Conservation (phyloP, 495 filamentous ascomycete genomes). For the Ramalina intermedia region DNA sequence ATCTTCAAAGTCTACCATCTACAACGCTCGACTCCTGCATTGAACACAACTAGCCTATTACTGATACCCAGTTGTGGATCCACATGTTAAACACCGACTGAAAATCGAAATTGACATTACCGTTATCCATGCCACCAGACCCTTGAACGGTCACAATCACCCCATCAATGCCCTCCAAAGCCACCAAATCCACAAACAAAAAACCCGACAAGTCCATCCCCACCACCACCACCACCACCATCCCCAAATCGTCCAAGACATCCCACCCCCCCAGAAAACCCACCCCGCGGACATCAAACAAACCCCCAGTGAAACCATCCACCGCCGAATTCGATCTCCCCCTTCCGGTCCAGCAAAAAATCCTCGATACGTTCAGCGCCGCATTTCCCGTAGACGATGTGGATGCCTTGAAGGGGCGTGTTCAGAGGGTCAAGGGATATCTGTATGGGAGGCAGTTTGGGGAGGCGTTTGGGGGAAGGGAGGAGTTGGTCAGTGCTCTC, state of each 20-base stretch:
- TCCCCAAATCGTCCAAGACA: background rate
- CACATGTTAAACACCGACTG: no score
- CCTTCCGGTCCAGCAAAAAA: background rate
- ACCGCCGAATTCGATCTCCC: background rate
- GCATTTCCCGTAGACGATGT: slow-evolving; percentile 29
- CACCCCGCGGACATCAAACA: background rate
- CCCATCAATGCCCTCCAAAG: no score
- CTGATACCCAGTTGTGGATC: no score
- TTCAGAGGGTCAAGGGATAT: slow-evolving; percentile 72
- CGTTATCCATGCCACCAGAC: no score
- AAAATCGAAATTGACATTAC: no score
- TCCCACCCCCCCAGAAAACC: background rate
- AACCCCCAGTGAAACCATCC: background rate
- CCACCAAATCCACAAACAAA: background rate
- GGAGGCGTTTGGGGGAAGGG: slow-evolving; percentile 55
- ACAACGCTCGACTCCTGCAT: no score
- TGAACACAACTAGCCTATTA: no score
- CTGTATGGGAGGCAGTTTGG: slow-evolving; percentile 76
- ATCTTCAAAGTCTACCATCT: no score
- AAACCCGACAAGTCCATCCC: background rate
- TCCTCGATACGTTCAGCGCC: slow-evolving; percentile 57
- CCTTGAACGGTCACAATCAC: no score
- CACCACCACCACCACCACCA: background rate
- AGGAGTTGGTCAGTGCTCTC: slow-evolving; percentile 8
- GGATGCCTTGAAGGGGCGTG: slow-evolving; percentile 31